Conservation (phyloP, 2,329 filamentous ascomycete genomes). For the Aspergillus bombycis region DNA sequence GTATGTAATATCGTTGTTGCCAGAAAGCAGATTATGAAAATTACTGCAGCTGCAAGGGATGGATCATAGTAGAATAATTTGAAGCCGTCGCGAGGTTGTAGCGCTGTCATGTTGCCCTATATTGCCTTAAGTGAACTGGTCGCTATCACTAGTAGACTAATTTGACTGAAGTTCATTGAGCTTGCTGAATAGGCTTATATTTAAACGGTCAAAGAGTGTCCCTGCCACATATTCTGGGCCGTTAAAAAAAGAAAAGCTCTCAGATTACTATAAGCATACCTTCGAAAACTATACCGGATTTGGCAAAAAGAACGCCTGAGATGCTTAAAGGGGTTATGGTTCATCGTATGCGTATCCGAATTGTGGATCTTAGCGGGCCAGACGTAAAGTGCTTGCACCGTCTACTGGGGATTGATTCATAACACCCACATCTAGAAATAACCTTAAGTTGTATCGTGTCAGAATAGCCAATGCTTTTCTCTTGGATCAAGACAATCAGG, state of each 20-base stretch:
- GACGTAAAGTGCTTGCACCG: neutral
- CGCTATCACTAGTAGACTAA: too few species aligned
- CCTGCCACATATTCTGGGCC: neutral
- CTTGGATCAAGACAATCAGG: neutral
- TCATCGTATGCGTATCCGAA: neutral
- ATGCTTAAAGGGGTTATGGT: neutral
- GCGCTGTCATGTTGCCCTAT: neutral
- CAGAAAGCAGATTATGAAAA: slow-evolving; percentile 20
- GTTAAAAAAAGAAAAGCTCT: neutral
- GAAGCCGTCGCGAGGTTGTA: neutral
- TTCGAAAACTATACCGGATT: slow-evolving; percentile 10
- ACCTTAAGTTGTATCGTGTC: neutral
- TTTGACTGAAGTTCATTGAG: too few species aligned
- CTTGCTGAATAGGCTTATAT: neutral
- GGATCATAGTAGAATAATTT: slow-evolving; percentile 16
- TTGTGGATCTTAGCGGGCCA: neutral
- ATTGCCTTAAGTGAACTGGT: neutral
- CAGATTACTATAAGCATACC: neutral
- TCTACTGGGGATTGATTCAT: neutral
- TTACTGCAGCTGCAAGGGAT: slow-evolving; percentile 18
- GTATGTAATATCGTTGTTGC: slow-evolving; percentile 14
- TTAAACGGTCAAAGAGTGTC: neutral
- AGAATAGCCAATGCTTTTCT: neutral
- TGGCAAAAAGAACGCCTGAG: neutral
- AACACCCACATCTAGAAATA: neutral